Percentiles rank a stretch among this genome's conserved stretches.
phyloP scores from a whole-genome alignment of 192 early-diverging fungal species.

The Backusella tuberculispora region DNA sequence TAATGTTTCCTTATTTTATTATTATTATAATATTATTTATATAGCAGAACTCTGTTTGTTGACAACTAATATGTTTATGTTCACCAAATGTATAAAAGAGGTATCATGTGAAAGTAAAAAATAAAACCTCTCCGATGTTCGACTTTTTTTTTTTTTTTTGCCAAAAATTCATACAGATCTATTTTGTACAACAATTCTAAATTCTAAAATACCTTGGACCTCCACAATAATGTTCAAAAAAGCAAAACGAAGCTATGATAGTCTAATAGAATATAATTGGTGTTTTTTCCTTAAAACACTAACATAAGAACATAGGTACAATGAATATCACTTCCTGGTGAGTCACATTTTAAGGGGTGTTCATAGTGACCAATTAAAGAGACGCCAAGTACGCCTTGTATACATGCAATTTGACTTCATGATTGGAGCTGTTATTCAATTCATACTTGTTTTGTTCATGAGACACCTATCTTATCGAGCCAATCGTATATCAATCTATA shows the following conservation, averaged over 20 bases:
- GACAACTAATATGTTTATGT: conserved; percentile 11
- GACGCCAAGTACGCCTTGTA: conserved; percentile 9
- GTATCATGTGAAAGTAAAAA: conserved; percentile 12
- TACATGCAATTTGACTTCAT: not conserved
- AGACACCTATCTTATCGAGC: conserved; percentile 11
- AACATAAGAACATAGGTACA: conserved; percentile 11
- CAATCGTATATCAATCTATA: not conserved
- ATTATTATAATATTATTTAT: conserved; percentile 8
- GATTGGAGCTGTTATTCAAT: conserved; percentile 8
- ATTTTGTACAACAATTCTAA: not conserved
- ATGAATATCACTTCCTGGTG: conserved; percentile 7
- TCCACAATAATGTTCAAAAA: not conserved
- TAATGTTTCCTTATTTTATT: not conserved
- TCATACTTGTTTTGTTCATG: conserved; percentile 7
- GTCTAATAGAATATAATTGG: not conserved
- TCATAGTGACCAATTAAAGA: not conserved
- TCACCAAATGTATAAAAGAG: conserved; percentile 13
- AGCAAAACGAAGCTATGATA: not conserved
- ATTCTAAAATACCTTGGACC: not conserved
- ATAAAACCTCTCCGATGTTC: not conserved
- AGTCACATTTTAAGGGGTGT: conserved; percentile 16
- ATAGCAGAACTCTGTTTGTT: conserved; percentile 3
- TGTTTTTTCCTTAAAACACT: conserved; percentile 6
- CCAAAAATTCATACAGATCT: not conserved
- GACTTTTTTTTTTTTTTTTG: not conserved